Base-by-base conservation (phyloP, 2,329 filamentous ascomycete species). In the Exophiala oligosperma region DNA sequence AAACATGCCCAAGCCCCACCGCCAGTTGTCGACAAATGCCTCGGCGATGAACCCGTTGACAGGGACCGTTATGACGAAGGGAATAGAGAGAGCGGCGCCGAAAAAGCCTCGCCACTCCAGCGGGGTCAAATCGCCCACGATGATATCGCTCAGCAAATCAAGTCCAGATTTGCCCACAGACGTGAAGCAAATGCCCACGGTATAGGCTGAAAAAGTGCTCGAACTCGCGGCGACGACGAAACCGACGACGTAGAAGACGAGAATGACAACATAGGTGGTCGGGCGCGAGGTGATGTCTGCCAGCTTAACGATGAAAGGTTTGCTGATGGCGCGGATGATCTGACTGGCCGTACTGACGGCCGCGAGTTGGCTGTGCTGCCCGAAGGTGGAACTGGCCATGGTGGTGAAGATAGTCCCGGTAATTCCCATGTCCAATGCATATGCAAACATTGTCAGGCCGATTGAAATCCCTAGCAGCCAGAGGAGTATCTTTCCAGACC, bases 1-100 rank as follows among this genome's bases (percentile, higher is more conserved):
- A 72, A 87, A 90, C 62, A 80, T 78, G 37, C 85, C 87, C 66
- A 85, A 89, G 1, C 79, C 85, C 87, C 86, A 90, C 43, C 85
- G 80, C 81, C 83, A 89, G 44, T 80, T 83, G 5, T 75, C 72
- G 3, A 70, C 61, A 40, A 77, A 75, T 17, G 62, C 72, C 4
- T 77, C 71, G 3, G 70, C 70, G 17, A 79, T 78, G 64, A 76
- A 76, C 1, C 75, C 76, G 26, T 75, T 76, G 63, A 78, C 61
- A 21, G 72, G 73, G 0, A 73, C 69, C 0, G 75, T 79, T 37
- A 79, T 64, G 26, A 76, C 62, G 57, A 78, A 78, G 0, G 69
- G 69, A 4, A 59, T 50, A 6, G 51, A 59, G 1, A 69, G 57
- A 52, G 67, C 54, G 2, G 49, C 64, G 40, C 61, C 56, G 41